Evolutionary conservation across 2,329 filamentous ascomycete genomes (phyloP), one percentile per base, ranked within the genome.

Genomic region (Exophiala sp.): DNA sequence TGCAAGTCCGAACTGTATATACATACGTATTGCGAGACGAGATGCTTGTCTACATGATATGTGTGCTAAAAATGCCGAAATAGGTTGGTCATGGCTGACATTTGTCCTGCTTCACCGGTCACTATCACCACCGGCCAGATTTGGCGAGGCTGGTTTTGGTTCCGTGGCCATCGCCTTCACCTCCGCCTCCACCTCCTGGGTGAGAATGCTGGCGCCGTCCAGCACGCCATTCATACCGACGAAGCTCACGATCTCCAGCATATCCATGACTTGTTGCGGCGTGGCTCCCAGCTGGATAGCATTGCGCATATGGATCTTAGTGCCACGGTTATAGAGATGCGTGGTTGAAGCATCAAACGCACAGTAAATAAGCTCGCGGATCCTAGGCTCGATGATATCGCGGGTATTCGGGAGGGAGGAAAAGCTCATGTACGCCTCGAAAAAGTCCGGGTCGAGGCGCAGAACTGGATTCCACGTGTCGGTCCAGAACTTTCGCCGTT

Each of bases 261-360:
- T 37, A 14, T 46, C 16, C 14, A 46, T 37, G 18, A 46, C 23
- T 23, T 46, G 29, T 16, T 37, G 30, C 2, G 43, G 30, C 4
- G 11, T 23, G 2, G 30, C 30, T 13, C 43, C 43, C 3, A 21
- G 19, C 7, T 38, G 19, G 2, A 46, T 3, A 14, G 43, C 43
- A 24, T 46, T 46, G 21, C 43, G 43, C 18, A 46, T 46, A 21
- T 46, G 43, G 10, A 46, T 6, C 10, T 38, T 37, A 10, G 23
- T 37, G 2, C 43, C 43, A 1, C 11, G 14, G 3, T n/a, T 22
- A 13, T 38, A 24, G 2, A 46, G 43, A 13, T 46, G 43, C 30
- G 43, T 46, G 9, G 43, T 46, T 10, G 43, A 19, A 18, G 29
- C 30, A 27, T 46, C 43, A 11, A 46, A 35, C 4, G 43, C 43